Conservation (phyloP, 2,329 filamentous ascomycete species). For the Elsinoe australis region DNA sequence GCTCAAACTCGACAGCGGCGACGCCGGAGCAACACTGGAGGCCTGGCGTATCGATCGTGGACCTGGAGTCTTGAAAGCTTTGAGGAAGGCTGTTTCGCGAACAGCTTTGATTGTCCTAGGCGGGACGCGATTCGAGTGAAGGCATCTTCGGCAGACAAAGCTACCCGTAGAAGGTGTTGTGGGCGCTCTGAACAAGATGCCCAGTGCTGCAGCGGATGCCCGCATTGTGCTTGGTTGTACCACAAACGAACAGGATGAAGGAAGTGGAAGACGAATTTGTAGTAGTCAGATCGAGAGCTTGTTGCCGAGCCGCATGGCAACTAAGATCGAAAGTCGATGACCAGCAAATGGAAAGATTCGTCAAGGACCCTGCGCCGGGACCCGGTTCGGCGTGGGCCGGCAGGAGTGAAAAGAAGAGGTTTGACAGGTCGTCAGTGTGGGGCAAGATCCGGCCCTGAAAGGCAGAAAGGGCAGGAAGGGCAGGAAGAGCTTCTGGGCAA, state of each 20-base stretch:
- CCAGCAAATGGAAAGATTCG: slow-evolving; percentile 13
- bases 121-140: slow-evolving; percentile 25
- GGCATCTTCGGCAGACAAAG: slow-evolving; percentile 29
- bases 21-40: slow-evolving; percentile 21
- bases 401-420: background rate
- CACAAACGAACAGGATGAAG: too few relatives aligned
- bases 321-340: slow-evolving; percentile 12
- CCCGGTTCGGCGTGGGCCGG: background rate
- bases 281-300: too few relatives aligned
- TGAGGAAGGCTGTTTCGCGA: slow-evolving; percentile 30
- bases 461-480: background rate
- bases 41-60: slow-evolving; percentile 22
- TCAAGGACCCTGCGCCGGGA: slow-evolving; percentile 4
- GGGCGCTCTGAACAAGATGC: slow-evolving; percentile 10
- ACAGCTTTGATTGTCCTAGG: slow-evolving; percentile 23
- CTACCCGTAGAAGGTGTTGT: background rate
- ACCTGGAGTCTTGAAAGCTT: slow-evolving; percentile 28
- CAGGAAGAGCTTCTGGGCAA: too few relatives aligned
- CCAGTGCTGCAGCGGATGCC: slow-evolving; percentile 18
- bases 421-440: slow-evolving; percentile 9
- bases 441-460: background rate
- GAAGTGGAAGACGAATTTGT: too few relatives aligned
- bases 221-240: slow-evolving; percentile 17
- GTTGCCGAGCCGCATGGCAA: too few relatives aligned
- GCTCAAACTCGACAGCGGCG: slow-evolving; percentile 29